Evolutionary conservation across 148 eudicot genomes (phyloP), one percentile per base, ranked within the genome.

Genomic region (Camellia granthamiana): DNA sequence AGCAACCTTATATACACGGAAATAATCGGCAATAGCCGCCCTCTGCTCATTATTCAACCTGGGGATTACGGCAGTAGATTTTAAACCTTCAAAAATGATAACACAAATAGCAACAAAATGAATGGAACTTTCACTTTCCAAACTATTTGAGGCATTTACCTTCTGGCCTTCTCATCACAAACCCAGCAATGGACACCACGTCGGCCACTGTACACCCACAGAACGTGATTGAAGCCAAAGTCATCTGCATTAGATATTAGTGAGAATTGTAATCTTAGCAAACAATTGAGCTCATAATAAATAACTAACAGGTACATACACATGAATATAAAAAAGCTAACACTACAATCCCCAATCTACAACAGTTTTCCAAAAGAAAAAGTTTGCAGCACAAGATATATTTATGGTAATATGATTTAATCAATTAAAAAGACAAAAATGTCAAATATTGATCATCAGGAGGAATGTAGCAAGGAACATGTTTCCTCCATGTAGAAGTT

Each of bases 141-240:
- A 30, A 62, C 51, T 30, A 73, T 66, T 21, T 16, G 30, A 64
- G 68, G 62, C 51, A 21, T 46, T 74, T 84, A 97, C 98, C 99
- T 92, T 88, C 97, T 90, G 80, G 99, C 98, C 90, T 89, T 94
- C 43, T 89, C 89, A 84, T 97, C 99, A 86, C 98, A 97, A 87
- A 97, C 99, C 99, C 99, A 97, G 68, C 99, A 97, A 79, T 92
- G 99, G 38, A 94, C 97, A 84, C 99, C 99, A 82, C 99, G 94
- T 11, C 97, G 91, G 51, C 99, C 99, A 92, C 97, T 94, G 83
- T 85, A 97, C 62, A 88, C 98, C 98, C 99, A 97, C 41, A 94
- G 90, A 76, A 94, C 92, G 83, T 97, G 98, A 77, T 87, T 86
- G 86, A 92, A 97, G 64, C 97, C 98, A 88, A 97, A 92, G 86